phyloP scores from a whole-genome alignment of 495 filamentous ascomycete species.

The Podospora pseudoanserina region DNA sequence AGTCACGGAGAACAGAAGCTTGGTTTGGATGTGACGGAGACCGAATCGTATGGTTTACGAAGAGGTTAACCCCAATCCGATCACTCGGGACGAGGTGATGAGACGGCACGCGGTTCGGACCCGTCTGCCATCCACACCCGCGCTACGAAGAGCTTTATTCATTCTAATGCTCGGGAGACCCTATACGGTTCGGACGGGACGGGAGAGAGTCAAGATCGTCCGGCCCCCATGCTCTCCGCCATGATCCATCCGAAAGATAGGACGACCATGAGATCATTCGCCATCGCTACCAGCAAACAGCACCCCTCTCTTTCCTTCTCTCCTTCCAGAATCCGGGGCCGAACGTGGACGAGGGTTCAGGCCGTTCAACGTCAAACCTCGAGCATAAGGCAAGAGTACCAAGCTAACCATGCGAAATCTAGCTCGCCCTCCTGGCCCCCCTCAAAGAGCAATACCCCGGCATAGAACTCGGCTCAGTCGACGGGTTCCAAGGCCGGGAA shows the following conservation, averaged over 20 bases:
- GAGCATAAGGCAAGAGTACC: neutral
- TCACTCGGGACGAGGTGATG: neutral
- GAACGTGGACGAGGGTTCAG: neutral
- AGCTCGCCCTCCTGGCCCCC: slow-evolving; percentile 70
- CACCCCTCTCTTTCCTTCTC: neutral
- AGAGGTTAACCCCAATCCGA: too few relatives aligned
- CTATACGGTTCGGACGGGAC: neutral
- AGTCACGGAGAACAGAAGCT: too few relatives aligned
- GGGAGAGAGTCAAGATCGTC: neutral
- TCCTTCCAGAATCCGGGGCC: neutral
- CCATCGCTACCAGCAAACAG: too few relatives aligned
- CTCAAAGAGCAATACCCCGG: slow-evolving; percentile 77
- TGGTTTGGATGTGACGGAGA: too few relatives aligned
- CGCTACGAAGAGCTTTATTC: neutral
- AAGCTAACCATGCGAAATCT: neutral
- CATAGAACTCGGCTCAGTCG: slow-evolving; percentile 89
- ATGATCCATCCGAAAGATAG: neutral
- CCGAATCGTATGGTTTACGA: too few relatives aligned
- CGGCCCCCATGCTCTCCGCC: neutral
- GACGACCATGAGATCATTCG: neutral
- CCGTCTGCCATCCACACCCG: neutral
- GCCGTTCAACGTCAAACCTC: neutral
- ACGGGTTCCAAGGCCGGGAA: slow-evolving; percentile 95
- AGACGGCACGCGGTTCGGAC: neutral
- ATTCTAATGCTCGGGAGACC: neutral